These are phyloP conservation scores for Trametes versicolor DNA, from an alignment of 1,284 basidiomycete genomes.

Conservation along the genomic window DNA sequence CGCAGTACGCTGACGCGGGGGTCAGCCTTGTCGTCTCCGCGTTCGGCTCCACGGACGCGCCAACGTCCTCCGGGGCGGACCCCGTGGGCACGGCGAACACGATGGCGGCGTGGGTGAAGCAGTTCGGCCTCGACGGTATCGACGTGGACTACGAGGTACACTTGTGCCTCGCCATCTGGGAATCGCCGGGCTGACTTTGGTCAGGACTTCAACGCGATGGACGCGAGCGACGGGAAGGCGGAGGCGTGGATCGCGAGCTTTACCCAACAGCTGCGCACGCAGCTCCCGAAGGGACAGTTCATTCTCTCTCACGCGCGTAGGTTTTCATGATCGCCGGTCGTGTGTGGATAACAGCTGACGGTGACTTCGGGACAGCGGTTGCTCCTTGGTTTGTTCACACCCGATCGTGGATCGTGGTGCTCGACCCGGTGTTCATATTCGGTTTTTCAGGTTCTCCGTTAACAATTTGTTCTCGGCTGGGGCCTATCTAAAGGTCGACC, in stretches of 20 bases:
- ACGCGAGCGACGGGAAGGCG: conserved; percentile 49
- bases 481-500: conserved; percentile 66
- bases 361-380: conserved; percentile 46
- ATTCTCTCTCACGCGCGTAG: conserved; percentile 51
- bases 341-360: conserved; percentile 1
- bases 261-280: conserved; percentile 49
- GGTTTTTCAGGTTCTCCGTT: conserved; percentile 56
- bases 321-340: conserved; percentile 25
- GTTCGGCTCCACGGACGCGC: conserved; percentile 61
- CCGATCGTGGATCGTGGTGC: background rate
- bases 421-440: conserved; percentile 16
- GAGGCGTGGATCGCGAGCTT: conserved; percentile 55
- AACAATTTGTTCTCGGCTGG: conserved; percentile 58
- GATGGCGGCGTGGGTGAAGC: conserved; percentile 59
- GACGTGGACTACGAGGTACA: conserved; percentile 66
- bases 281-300: conserved; percentile 47
- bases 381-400: conserved; percentile 55
- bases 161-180: background rate
- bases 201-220: conserved; percentile 60
- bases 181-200: background rate
- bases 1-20: conserved; percentile 55
- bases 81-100: conserved; percentile 53
- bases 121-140: conserved; percentile 61
- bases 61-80: conserved; percentile 55
- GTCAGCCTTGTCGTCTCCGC: conserved; percentile 59